Percentiles rank a stretch among this genome's conserved stretches.
Evolutionary conservation across 2,329 filamentous ascomycete species (phyloP).

Genomic region (Colletotrichum sp.): DNA sequence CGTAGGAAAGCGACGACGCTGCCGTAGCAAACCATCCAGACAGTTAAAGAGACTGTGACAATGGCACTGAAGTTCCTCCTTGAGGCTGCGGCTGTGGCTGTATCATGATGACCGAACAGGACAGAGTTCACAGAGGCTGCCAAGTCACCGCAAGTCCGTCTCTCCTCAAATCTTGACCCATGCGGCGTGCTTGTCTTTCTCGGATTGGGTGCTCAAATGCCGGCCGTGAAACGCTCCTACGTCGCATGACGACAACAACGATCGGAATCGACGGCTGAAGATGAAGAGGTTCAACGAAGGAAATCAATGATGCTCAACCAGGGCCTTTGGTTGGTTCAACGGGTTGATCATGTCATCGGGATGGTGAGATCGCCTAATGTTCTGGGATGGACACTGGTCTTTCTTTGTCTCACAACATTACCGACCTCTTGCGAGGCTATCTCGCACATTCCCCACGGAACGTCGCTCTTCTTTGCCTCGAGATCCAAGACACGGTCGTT

Average conservation of each 20-base stretch:
- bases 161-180: too few relatives aligned
- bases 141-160: too few relatives aligned
- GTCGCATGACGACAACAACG: background rate
- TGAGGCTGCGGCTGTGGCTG: background rate
- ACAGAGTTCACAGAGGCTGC: too few relatives aligned
- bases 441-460: too few relatives aligned
- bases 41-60: background rate
- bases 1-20: background rate
- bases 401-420: too few relatives aligned
- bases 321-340: background rate
- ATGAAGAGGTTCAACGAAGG: background rate
- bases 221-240: background rate
- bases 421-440: too few relatives aligned
- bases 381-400: too few relatives aligned
- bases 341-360: background rate
- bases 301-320: background rate
- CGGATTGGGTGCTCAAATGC: background rate
- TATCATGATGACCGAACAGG: background rate
- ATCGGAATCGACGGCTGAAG: background rate
- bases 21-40: background rate
- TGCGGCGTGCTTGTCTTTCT: background rate
- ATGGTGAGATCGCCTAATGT: too few relatives aligned
- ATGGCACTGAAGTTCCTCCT: background rate
- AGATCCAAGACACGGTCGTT: too few relatives aligned
- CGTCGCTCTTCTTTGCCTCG: too few relatives aligned